Base-by-base conservation (phyloP, 1,139 yeast genomes). In the Saccharomycopsis crataegensis region DNA sequence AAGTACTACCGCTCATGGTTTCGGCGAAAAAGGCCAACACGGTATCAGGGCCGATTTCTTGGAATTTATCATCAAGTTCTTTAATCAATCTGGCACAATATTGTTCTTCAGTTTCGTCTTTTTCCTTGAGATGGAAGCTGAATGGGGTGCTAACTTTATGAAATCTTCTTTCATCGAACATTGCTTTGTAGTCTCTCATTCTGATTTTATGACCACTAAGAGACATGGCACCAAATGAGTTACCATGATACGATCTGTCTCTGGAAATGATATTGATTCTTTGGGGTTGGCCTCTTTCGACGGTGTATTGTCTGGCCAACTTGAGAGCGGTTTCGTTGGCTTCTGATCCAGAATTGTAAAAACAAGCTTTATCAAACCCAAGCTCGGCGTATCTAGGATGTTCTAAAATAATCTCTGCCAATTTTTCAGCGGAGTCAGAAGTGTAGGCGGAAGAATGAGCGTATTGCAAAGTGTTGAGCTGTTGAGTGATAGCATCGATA, bases 281-380 rank as follows among this genome's bases (percentile, higher is more conserved):
- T 57, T 73, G 64, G 16, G 69, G 64, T 58, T 75, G 70, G 46
- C 76, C 75, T 54, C 61, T 69, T 63, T 77, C 81, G 46, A 69
- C 55, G 64, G 69, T 72, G 65, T 77, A 77, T 63, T 77, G 81
- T 60, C 75, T 72, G 56, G 70, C 68, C 56, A 77, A 71, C 64
- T 76, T 77, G 68, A 77, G 62, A 31, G 79, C 78, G 62, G 74
- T 73, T 62, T 77, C 82, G 62, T 76, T 77, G 36, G 80, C 68
- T 67, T 77, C 82, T 31, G 80, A 74, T 22, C 82, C 82, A 6
- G 80, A 76, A 50, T 76, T 71, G 50, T 75, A 72, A 73, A 76
- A 77, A 52, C 75, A 61, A 37, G 78, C 79, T 50, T 74, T 65
- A 36, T 71, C 70, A 62, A 77, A 76, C 17, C 71, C 74, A 46